Conservation (phyloP, 768 basidiomycete genomes). For the Russula virescens region DNA sequence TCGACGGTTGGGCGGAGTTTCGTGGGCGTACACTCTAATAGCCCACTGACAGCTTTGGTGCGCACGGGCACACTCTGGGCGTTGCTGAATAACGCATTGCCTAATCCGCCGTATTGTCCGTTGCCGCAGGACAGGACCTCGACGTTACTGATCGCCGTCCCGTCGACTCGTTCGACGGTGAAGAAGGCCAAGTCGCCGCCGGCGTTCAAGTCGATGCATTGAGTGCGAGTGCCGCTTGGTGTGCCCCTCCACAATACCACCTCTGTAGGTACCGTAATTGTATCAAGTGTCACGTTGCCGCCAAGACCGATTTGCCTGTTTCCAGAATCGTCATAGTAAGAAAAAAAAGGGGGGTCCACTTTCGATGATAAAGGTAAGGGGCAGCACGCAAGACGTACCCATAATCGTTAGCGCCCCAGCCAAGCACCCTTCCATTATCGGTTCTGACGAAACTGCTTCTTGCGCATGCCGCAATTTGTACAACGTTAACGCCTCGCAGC, state of each 20-base stretch:
- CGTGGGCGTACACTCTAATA: constrained; percentile 68
- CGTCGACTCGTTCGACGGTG: constrained; percentile 52
- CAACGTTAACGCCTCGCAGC: constrained; percentile 54
- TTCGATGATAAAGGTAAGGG: not conserved
- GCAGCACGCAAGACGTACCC: constrained; percentile 64
- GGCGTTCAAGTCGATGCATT: constrained; percentile 60
- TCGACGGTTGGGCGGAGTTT: not conserved
- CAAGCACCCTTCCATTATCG: constrained; percentile 64
- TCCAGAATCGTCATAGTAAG: not conserved
- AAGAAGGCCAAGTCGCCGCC: constrained; percentile 79
- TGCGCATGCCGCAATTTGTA: constrained; percentile 66
- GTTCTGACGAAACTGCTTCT: constrained; percentile 72
- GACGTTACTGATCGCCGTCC: constrained; percentile 34
- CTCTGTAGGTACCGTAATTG: constrained; percentile 80
- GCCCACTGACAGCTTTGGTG: constrained; percentile 74
- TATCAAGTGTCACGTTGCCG: constrained; percentile 51
- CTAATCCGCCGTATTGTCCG: constrained; percentile 77
- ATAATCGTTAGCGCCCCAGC: constrained; percentile 85
- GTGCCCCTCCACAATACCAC: constrained; percentile 62
- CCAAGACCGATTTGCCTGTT: constrained; percentile 79
- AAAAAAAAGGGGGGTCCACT: not conserved
- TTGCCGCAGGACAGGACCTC: constrained; percentile 75
- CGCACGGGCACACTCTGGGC: constrained; percentile 65
- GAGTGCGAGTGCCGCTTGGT: constrained; percentile 45
- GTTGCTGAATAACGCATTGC: constrained; percentile 59